Base-by-base conservation (phyloP, 371 early-diverging fungal genomes). In the Aphelidium insulamus region DNA sequence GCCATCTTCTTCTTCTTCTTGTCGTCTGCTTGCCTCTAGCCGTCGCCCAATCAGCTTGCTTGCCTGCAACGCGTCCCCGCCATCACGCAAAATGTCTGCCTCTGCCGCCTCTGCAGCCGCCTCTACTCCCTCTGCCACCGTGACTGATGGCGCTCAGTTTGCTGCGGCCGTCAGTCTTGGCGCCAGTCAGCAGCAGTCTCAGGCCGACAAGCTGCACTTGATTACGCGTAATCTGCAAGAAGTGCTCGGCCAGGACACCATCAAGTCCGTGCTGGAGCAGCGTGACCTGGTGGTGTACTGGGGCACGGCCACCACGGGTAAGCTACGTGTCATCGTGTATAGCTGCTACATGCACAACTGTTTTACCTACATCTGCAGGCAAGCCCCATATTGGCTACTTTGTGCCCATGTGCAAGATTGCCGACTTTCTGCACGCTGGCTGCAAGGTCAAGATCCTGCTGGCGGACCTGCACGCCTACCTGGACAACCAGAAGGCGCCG, bases 401-500 rank as follows among this genome's bases (percentile, higher is more conserved):
- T 69, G 85, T 98, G 5, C 80, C 98, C 9, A 78, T 99, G 73
- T 54, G 83, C 39, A 99, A 99, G 66, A 72, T 99, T 51, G 88
- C 87, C 17, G 99, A 99, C 60, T 95, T 92, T 54, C 62, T 97
- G 37, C 46, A 65, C 40, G 98, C 98, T 32, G 95, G 87, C 24
- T 88, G 84, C 56, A 62, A 77, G 37, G 78, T 99, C 27, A 95
- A 69, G 15, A 58, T 99, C 37, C 62, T 99, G 33, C 56, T 99
- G 33, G 99, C 99, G 22, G 94, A 99, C 56, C 68, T 99, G 37
- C 98, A 99, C 55, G 99, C 91, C 28, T 92, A 86, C 58, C 72
- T 99, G 31, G 99, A 99, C 60, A 99, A 98, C 71, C 69, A 91
- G 68, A 98, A 99, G 57, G 88, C 98, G 18, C 88, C 94, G 16